Conservation (phyloP, 345 rosid species). For the Excoecaria cochinchinensis region DNA sequence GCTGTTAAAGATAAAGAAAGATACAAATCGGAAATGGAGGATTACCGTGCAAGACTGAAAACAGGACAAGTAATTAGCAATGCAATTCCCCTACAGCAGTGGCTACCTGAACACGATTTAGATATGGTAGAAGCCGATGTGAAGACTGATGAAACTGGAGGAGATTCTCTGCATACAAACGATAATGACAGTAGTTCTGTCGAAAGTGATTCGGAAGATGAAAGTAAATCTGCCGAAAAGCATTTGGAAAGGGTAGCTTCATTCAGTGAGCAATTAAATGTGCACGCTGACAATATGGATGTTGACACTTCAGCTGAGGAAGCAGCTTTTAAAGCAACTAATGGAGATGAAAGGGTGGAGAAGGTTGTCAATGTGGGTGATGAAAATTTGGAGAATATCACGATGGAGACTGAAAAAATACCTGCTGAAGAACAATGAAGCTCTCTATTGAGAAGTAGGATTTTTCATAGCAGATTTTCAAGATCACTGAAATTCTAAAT, state of each 20-base stretch:
- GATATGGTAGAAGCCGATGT: conserved; percentile 13
- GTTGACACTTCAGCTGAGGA: conserved; percentile 18
- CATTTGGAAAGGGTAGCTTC: conserved; percentile 40
- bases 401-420: conserved; percentile 17
- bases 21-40: conserved; percentile 83
- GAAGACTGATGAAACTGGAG: conserved; percentile 53
- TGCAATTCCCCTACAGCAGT: conserved; percentile 72
- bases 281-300: conserved; percentile 22
- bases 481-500: neutral
- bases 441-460: conserved; percentile 5
- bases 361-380: neutral
- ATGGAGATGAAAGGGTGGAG: neutral
- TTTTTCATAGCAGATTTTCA: neutral
- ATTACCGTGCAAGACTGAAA: conserved; percentile 66
- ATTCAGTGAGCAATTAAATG: conserved; percentile 15
- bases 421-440: conserved; percentile 8
- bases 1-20: conserved; percentile 88
- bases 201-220: conserved; percentile 52
- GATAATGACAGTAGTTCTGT: conserved; percentile 48
- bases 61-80: conserved; percentile 55
- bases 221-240: conserved; percentile 34
- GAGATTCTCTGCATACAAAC: conserved; percentile 42
- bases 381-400: conserved; percentile 15
- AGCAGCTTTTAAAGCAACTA: neutral
- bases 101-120: conserved; percentile 50